Base-by-base conservation (phyloP, 257 asterid species). In the Lithospermum erythrorhizon region DNA sequence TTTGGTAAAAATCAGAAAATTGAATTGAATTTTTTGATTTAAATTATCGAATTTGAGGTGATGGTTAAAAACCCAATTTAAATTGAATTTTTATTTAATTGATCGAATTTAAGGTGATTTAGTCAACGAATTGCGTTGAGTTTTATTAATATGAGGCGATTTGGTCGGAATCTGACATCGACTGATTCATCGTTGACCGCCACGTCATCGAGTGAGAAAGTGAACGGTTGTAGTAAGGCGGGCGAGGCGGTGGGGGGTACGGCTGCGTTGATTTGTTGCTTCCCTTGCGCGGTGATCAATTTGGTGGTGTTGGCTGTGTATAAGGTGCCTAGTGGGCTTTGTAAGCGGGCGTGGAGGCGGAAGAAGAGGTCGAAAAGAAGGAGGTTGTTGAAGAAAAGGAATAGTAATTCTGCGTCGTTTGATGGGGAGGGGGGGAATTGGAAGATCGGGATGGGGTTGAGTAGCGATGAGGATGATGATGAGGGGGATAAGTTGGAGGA, bases 231-330 rank as follows among this genome's bases (percentile, higher is more conserved):
- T 14, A 53, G 57, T 14, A 53, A 21, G 27, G 57, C 20, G 1
- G 60, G 60, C 1, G 41, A 56, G 37, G 60, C 37, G 41, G 41
- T 24, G 18, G 60, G 60, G 2, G 60, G 41, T 0, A 14, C 60
- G 70, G 93, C 95, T 49, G 95, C 87, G 62, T 85, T 89, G 65
- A 78, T 86, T 62, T 89, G 97, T 75, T 86, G 97, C 76, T 81
- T 86, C 57, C 95, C 97, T 1, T 81, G 86, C 69, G 79, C 81
- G 30, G 29, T 87, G 59, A 75, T 78, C 62, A 68, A 86, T 58
- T 73, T 89, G 25, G 37, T 87, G 8, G 78, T 87, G 41, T 59
- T 82, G 65, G 91, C 88, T 19, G 82, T 74, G 10, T 89, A 82
- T 77, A 86, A 72, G 73, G 67, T 89, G 6, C 97, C 97, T 55